Percentiles rank a stretch among this genome's conserved stretches.
Conservation (phyloP, 2,329 filamentous ascomycete species). For the Sclerotinia borealis region DNA sequence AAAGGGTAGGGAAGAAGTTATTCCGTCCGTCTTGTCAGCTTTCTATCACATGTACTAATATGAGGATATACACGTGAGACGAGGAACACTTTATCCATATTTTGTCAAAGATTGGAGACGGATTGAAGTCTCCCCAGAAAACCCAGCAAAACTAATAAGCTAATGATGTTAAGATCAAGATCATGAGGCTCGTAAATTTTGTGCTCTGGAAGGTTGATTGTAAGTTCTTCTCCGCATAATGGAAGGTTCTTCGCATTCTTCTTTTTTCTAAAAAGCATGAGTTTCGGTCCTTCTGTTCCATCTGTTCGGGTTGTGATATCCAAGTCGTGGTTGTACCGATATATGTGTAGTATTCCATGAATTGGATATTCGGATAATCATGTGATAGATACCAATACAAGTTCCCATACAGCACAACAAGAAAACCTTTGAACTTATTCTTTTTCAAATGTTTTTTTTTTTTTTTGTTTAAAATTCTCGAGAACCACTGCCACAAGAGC, state of each 20-base stretch:
- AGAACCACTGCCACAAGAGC: no score
- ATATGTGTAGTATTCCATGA: background rate
- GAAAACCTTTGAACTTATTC: no score
- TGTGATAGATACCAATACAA: background rate
- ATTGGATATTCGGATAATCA: background rate
- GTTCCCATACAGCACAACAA: no score
- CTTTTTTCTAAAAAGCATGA: background rate
- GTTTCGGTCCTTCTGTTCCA: background rate
- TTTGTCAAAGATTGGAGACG: background rate
- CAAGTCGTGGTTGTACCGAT: no score
- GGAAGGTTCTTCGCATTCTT: background rate
- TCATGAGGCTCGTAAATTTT: background rate
- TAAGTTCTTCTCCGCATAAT: background rate
- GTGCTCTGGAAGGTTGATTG: background rate
- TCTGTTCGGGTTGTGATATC: background rate
- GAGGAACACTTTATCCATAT: background rate
- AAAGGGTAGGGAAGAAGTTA: background rate
- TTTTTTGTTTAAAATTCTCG: no score
- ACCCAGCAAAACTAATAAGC: background rate
- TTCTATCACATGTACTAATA: background rate
- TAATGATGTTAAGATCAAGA: background rate
- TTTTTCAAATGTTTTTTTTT: no score
- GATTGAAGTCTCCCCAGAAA: background rate
- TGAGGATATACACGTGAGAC: background rate
- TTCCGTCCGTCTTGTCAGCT: background rate